These are phyloP conservation scores for Leccinum insolens DNA, from an alignment of 1,284 basidiomycete species.

Conservation along the genomic window DNA sequence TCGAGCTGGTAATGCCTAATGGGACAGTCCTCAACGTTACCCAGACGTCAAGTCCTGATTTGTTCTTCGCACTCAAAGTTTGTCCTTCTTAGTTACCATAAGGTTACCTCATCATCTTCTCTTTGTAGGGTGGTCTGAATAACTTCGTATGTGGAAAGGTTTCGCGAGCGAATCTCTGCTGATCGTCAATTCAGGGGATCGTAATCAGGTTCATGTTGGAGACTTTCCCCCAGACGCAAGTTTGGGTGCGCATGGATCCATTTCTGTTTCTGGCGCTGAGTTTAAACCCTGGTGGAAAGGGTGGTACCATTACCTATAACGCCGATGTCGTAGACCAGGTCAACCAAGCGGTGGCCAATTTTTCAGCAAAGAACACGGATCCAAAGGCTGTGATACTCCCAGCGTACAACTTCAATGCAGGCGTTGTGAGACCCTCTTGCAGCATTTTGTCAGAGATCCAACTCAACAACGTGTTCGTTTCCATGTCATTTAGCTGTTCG, in stretches of 20 bases:
- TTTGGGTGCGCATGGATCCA: neutral
- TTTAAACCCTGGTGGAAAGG: conserved; percentile 37
- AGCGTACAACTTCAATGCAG: conserved; percentile 42
- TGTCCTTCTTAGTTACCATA: neutral
- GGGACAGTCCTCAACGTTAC: conserved; percentile 46
- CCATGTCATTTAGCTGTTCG: conserved; percentile 31
- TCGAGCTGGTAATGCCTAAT: conserved; percentile 46
- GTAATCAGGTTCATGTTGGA: conserved; percentile 49
- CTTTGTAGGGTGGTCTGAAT: conserved; percentile 52
- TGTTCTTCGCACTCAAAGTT: conserved; percentile 54
- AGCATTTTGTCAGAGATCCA: neutral
- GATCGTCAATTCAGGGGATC: conserved; percentile 46
- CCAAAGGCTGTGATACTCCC: conserved; percentile 61
- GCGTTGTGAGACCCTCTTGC: neutral
- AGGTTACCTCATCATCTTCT: neutral
- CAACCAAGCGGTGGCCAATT: conserved; percentile 49
- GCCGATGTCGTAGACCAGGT: conserved; percentile 21
- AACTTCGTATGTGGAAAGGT: conserved; percentile 48
- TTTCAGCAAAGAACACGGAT: conserved; percentile 49
- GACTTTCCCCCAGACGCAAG: neutral
- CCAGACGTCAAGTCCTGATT: conserved; percentile 38
- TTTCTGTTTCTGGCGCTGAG: neutral
- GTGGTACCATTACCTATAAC: conserved; percentile 52
- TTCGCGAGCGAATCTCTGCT: neutral
- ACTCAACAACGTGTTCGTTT: neutral